phyloP scores from a whole-genome alignment of 495 filamentous ascomycete genomes.

The Halenospora varia region DNA sequence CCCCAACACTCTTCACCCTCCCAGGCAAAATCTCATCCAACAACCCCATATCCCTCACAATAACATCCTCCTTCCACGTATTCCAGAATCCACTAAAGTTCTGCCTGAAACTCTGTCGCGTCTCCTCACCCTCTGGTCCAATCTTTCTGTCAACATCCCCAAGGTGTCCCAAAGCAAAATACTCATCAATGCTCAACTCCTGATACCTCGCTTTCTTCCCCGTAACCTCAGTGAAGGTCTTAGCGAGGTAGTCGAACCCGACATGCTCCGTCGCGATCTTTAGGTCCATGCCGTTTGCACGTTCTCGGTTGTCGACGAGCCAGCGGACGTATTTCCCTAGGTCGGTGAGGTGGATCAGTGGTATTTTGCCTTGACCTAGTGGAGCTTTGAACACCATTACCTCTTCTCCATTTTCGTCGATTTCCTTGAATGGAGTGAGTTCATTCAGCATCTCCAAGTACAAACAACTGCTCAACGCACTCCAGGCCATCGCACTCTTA shows the following conservation, averaged over 20 bases:
- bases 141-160: constrained; percentile 37
- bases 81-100: constrained; percentile 56
- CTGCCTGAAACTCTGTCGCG: constrained; percentile 36
- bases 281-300: constrained; percentile 47
- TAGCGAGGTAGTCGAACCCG: constrained; percentile 39
- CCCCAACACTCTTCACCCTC: constrained; percentile 44
- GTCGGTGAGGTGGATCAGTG: constrained; percentile 48
- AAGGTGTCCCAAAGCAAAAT: constrained; percentile 45
- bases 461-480: too few species aligned
- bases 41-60: constrained; percentile 44
- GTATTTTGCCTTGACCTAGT: constrained; percentile 37
- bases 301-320: constrained; percentile 49
- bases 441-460: too few species aligned
- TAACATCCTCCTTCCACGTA: constrained; percentile 35
- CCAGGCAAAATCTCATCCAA: constrained; percentile 49
- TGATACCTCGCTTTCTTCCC: constrained; percentile 44
- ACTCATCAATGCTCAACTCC: constrained; percentile 32
- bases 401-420: constrained; percentile 26
- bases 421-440: too few species aligned
- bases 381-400: constrained; percentile 51
- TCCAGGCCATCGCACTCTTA: too few species aligned
- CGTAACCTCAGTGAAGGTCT: constrained; percentile 48
- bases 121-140: too few species aligned
- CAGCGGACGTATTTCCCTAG: constrained; percentile 49
- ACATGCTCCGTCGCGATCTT: constrained; percentile 46